Conservation (phyloP, 192 early-diverging fungal genomes). For the Coemansia sp. region DNA sequence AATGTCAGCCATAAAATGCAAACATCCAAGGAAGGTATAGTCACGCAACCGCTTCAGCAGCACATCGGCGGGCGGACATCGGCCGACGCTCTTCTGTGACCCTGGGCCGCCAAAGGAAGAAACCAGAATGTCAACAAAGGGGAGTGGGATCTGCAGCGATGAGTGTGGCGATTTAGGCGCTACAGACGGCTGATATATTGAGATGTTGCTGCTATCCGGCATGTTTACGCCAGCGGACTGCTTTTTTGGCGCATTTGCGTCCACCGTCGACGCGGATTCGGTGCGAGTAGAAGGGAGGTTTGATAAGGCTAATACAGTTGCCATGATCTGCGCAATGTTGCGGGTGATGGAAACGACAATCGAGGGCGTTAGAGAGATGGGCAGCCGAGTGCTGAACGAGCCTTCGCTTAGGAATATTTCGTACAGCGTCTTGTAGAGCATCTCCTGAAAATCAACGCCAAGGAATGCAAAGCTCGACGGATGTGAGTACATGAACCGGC, state of each 20-base stretch:
- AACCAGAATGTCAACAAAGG: conserved; percentile 42
- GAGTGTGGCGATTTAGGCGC: conserved; percentile 35
- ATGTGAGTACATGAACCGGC: conserved; percentile 54
- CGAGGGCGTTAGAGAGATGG: conserved; percentile 39
- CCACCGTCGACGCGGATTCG: neutral
- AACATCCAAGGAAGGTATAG: conserved; percentile 49
- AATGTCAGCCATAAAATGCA: conserved; percentile 55
- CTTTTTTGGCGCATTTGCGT: neutral
- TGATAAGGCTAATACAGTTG: conserved; percentile 42
- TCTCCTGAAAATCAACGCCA: conserved; percentile 47
- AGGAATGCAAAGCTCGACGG: conserved; percentile 53
- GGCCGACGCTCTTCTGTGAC: conserved; percentile 36
- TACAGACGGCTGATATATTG: neutral
- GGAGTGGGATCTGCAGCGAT: conserved; percentile 45
- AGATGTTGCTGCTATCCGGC: conserved; percentile 14
- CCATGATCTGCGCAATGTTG: conserved; percentile 54
- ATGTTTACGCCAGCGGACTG: conserved; percentile 20
- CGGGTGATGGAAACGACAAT: conserved; percentile 50
- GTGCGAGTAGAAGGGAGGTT: conserved; percentile 12
- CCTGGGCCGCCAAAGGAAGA: conserved; percentile 32
- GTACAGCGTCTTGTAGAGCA: conserved; percentile 54
- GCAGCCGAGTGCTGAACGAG: conserved; percentile 41
- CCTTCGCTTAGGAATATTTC: conserved; percentile 49
- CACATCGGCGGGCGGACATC: conserved; percentile 42
- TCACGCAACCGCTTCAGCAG: conserved; percentile 41